Evolutionary conservation across 495 filamentous ascomycete species (phyloP), one percentile per base, ranked within the genome.

Genomic region (Venustampulla echinocandica): DNA sequence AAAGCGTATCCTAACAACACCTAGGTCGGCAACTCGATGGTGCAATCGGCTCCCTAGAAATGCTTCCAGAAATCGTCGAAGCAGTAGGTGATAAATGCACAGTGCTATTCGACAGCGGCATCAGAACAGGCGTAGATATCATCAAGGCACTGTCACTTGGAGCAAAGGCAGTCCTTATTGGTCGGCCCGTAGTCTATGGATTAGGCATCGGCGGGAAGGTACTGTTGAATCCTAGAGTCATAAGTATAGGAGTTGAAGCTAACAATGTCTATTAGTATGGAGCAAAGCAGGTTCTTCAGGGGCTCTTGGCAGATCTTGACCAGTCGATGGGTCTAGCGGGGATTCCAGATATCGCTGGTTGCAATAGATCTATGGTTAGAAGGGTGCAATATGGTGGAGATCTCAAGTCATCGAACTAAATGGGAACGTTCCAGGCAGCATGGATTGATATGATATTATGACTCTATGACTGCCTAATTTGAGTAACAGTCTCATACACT

Each of bases 61-160:
- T 96, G 3, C 76, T 98, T 11, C 86, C 90, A 7, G 89, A 98
- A 68, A 90, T 95, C 13, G 93, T 96, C 84, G 89, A 90, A 3
- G 84, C 85, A 33, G 77, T 97, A 35, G 81, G 87, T 21, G 78
- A 17, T 9, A 79, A 79, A 60, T 82, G 95, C 50, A 90, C 95
- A 59, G 71, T 98, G 35, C 93, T 77, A 62, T 69, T 96, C 43
- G 92, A 96, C 63, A 88, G 88, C 46, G 92, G 92, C 41, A 73
- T 95, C 28, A 77, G 90, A 30, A 78, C 89, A 23, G 87, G 82
- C 19, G 94, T 89, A 1, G 92, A 98, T 64, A 92, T 96, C 55
- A 74, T 95, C 62, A 98, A 96, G 67, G 92, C 90, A 32, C 52
- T 80, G 10, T 69, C 72, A 1, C 60, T 79, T 9, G 75, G 76